Conservation (phyloP, 768 basidiomycete genomes). For the Cyclocybe aegerita region DNA sequence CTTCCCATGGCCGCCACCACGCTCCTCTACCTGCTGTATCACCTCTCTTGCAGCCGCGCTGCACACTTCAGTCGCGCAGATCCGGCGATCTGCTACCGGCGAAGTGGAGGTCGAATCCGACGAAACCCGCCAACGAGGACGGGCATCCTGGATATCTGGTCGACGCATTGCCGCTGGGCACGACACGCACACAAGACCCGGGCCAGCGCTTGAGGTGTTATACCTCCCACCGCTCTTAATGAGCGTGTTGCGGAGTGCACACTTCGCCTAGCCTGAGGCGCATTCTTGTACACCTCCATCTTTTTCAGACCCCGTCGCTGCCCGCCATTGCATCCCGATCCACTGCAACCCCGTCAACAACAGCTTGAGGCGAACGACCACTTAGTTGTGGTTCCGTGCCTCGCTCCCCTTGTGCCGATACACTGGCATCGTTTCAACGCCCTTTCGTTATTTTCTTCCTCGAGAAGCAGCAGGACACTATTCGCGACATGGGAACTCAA, state of each 20-base stretch:
- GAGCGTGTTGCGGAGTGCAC: slow-evolving; percentile 45
- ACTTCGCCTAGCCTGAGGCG: slow-evolving; percentile 51
- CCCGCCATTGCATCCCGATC: slow-evolving; percentile 44
- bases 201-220: slow-evolving; percentile 53
- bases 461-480: slow-evolving; percentile 25
- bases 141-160: slow-evolving; percentile 48
- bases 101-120: slow-evolving; percentile 20
- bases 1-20: slow-evolving; percentile 26
- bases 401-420: slow-evolving; percentile 66
- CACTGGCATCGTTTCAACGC: slow-evolving; percentile 57
- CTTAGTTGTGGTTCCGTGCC: slow-evolving; percentile 80
- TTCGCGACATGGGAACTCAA: slow-evolving; percentile 27
- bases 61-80: slow-evolving; percentile 32
- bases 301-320: slow-evolving; percentile 38
- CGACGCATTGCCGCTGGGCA: slow-evolving; percentile 45
- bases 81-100: slow-evolving; percentile 12
- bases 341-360: slow-evolving; percentile 46
- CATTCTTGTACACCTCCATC: slow-evolving; percentile 55
- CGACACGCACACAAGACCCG: slow-evolving; percentile 74
- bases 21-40: slow-evolving; percentile 23
- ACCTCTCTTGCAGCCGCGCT: slow-evolving; percentile 58
- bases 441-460: slow-evolving; percentile 21
- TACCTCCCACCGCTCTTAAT: slow-evolving; percentile 44
- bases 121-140: slow-evolving; percentile 43
- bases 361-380: slow-evolving; percentile 74